Base-by-base conservation (phyloP, 495 filamentous ascomycete species). In the Aspergillus sclerotioniger region DNA sequence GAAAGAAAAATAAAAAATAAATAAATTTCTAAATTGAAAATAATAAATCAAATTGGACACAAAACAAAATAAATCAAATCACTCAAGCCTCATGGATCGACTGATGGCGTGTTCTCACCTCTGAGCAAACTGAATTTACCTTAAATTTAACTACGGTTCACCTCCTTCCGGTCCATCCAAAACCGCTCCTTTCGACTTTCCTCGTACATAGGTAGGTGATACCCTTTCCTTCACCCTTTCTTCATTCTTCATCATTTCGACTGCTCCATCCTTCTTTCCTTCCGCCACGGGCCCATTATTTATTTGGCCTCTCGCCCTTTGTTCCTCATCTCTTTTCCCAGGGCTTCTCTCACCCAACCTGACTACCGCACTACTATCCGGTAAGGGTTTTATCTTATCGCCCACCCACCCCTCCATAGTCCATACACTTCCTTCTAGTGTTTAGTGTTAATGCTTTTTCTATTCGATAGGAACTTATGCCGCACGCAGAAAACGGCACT, bases 401-500 rank as follows among this genome's bases (percentile, higher is more conserved):
- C n/a, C 37, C 13, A 15, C 33, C 33, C 33, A 28, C 8, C 25
- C 31, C 47, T 9, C 25, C 16, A 31, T 25, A 8, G 17, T 12
- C 21, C 25, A 31, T 49, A n/a, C n/a, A 48, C 19, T 20, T 56
- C 60, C 53, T 9, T 29, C 54, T 45, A 43, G 19, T 49, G 12
- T 39, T 25, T 15, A 10, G 41, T 31, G 25, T 17, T 46, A 53
- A 37, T 53, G 12, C 44, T 28, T 13, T 49, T 29, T 29, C 49
- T 3, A 19, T 8, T 32, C 33, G 49, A 33, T 57, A 61, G 25
- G 59, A 57, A 54, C 60, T 51, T 47, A 80, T 80, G 76, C 76
- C 76, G 58, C 76, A 78, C 74, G 73, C 76, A 48, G 62, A 76
- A 44, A 63, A 66, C 53, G 71, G 70, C 58, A 69, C 53, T 31